A percentile compares a stretch with the other conserved stretches of the same genome.
phyloP scores from a whole-genome alignment of 768 basidiomycete species.

The Tulasnella sp. region DNA sequence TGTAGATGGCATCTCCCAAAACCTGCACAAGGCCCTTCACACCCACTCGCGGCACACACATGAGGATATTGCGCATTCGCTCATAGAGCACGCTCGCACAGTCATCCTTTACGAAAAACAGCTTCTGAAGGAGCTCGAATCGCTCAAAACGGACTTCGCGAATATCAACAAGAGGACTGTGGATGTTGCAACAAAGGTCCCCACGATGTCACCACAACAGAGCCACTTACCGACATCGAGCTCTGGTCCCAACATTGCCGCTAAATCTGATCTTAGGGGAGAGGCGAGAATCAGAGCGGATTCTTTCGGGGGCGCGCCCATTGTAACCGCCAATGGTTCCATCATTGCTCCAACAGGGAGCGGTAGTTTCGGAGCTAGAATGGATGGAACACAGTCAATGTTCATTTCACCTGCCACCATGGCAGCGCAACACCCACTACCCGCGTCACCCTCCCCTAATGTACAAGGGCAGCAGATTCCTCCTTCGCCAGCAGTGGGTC shows the following conservation, averaged over 20 bases:
- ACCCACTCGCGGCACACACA: conserved; percentile 80
- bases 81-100: conserved; percentile 88
- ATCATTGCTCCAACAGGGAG: not conserved
- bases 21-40: conserved; percentile 77
- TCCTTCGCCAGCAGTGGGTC: not conserved
- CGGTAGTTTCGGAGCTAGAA: conserved; percentile 41
- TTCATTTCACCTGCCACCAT: conserved; percentile 45
- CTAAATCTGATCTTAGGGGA: too few relatives aligned
- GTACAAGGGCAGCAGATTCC: not conserved
- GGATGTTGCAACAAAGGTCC: conserved; percentile 31
- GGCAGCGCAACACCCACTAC: not conserved
- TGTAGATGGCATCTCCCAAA: conserved; percentile 89
- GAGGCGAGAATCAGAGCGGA: conserved; percentile 19
- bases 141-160: conserved; percentile 62
- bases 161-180: conserved; percentile 22
- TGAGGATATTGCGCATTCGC: conserved; percentile 79
- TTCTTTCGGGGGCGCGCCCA: conserved; percentile 18
- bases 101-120: conserved; percentile 88
- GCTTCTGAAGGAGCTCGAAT: conserved; percentile 76
- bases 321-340: conserved; percentile 16
- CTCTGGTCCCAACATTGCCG: conserved; percentile 22
- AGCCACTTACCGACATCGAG: conserved; percentile 38
- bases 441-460: not conserved
- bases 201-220: conserved; percentile 55
- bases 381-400: conserved; percentile 74